A percentile compares a stretch with the other conserved stretches of the same genome.
These are phyloP conservation scores for Colletotrichum falcatum DNA, from an alignment of 2,329 filamentous ascomycete species.

Conservation along the genomic window DNA sequence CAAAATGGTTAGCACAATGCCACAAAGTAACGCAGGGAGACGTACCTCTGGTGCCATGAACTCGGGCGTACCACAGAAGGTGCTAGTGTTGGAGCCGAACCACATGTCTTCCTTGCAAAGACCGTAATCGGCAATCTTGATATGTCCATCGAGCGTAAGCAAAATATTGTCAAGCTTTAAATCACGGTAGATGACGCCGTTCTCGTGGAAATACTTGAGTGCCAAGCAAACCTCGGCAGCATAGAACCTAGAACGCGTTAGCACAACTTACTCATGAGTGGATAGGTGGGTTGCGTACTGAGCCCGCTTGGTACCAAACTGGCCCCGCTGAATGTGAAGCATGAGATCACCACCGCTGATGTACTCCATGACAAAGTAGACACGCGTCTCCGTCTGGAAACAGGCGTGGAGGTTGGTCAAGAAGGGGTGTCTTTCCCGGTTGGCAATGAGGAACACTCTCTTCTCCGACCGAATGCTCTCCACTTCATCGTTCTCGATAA, in stretches of 20 bases:
- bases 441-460: slow-evolving; percentile 95
- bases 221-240: slow-evolving; percentile 97
- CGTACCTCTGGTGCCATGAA: slow-evolving; percentile 98
- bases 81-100: slow-evolving; percentile 96
- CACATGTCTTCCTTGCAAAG: slow-evolving; percentile 99
- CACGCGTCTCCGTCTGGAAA: slow-evolving; percentile 98
- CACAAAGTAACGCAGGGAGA: slow-evolving; percentile 23
- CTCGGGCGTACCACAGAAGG: slow-evolving; percentile 99
- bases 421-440: slow-evolving; percentile 97
- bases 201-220: slow-evolving; percentile 99
- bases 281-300: slow-evolving; percentile 74
- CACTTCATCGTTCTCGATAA: slow-evolving; percentile 99
- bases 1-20: slow-evolving; percentile 48
- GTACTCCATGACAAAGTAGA: slow-evolving; percentile 99
- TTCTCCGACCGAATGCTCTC: slow-evolving; percentile 98
- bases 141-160: slow-evolving; percentile 93
- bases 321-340: slow-evolving; percentile 97
- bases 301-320: slow-evolving; percentile 94
- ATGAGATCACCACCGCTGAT: slow-evolving; percentile 98
- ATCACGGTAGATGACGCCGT: slow-evolving; percentile 98
- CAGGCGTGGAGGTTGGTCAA: slow-evolving; percentile 94
- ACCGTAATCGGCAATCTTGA: slow-evolving; percentile 99
- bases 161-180: slow-evolving; percentile 94
- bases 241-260: slow-evolving; percentile 77
- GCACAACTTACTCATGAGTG: slow-evolving; percentile 9